A percentile compares a stretch with the other conserved stretches of the same genome.
Evolutionary conservation across 192 early-diverging fungal species (phyloP).

Genomic region (Jimgerdemannia lactiflua): DNA sequence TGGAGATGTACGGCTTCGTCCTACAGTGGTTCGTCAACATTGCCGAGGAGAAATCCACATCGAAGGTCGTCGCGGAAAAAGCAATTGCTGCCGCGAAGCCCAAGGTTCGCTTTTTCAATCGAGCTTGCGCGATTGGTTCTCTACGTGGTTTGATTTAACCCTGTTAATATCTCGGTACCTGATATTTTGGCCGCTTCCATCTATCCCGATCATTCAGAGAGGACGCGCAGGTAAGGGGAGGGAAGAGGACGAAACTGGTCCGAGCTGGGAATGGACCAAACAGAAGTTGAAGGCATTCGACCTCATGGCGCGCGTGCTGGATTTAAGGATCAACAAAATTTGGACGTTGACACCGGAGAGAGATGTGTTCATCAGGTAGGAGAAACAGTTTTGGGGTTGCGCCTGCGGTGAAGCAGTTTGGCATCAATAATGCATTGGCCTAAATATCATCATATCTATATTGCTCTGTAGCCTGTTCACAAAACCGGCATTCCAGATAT

Average conservation of each 20-base stretch:
- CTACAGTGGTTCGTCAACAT: constrained; percentile 77
- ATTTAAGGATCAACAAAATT: constrained; percentile 63
- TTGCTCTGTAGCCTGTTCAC: constrained; percentile 55
- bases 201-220: constrained; percentile 1
- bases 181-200: not conserved
- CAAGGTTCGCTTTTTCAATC: constrained; percentile 12
- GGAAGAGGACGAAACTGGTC: constrained; percentile 1
- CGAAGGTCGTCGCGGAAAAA: constrained; percentile 34
- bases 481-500: constrained; percentile 70
- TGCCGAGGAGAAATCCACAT: constrained; percentile 56
- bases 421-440: too few species aligned
- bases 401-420: not conserved
- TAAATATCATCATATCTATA: not conserved
- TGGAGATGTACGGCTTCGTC: constrained; percentile 85
- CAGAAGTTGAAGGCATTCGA: constrained; percentile 59
- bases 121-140: constrained; percentile 15
- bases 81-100: constrained; percentile 24
- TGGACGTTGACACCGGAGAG: constrained; percentile 69
- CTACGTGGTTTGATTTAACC: constrained; percentile 4
- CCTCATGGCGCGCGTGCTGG: constrained; percentile 44
- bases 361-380: constrained; percentile 64
- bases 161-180: not conserved
- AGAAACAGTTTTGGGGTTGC: not conserved
- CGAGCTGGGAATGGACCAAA: constrained; percentile 53
- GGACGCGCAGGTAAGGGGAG: constrained; percentile 7